phyloP scores from a whole-genome alignment of 2,329 filamentous ascomycete species.

The Beauveria rudraprayagi region DNA sequence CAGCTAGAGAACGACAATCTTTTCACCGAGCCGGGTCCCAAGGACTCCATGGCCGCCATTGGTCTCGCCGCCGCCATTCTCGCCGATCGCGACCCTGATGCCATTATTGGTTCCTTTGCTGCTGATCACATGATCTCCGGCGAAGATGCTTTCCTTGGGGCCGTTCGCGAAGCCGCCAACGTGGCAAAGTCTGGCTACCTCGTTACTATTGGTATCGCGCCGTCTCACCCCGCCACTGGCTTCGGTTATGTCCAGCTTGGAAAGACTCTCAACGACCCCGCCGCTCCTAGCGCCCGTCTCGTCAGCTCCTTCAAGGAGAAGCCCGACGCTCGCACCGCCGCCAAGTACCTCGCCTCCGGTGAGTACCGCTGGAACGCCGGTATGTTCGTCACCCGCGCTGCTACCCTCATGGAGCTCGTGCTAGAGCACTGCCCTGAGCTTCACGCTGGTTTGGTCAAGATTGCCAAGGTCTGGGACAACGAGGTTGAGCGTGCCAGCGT shows the following conservation, averaged over 20 bases:
- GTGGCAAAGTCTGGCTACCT: conserved; percentile 20
- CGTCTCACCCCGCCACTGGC: conserved; percentile 20
- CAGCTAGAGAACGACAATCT: conserved; percentile 17
- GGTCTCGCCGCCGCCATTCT: conserved; percentile 20
- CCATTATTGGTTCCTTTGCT: conserved; percentile 20
- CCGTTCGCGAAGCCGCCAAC: conserved; percentile 19
- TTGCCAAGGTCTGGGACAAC: conserved; percentile 19
- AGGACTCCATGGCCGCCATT: conserved; percentile 22
- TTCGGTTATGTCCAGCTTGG: conserved; percentile 21
- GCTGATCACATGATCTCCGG: conserved; percentile 22
- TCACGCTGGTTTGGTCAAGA: conserved; percentile 16
- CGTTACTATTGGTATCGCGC: conserved; percentile 21
- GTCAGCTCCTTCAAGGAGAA: conserved; percentile 21
- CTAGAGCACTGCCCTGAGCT: conserved; percentile 19
- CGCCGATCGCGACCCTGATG: conserved; percentile 18
- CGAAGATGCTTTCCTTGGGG: conserved; percentile 20
- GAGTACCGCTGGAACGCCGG: conserved; percentile 22
- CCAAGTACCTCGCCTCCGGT: conserved; percentile 20
- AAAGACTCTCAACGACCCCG: conserved; percentile 16
- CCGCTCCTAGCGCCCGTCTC: conserved; percentile 17
- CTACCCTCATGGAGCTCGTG: conserved; percentile 19
- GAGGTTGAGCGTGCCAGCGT: conserved; percentile 15
- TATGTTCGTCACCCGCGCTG: conserved; percentile 21
- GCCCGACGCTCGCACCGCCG: conserved; percentile 20
- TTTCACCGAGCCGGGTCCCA: conserved; percentile 21